Percentiles rank a stretch among this genome's conserved stretches.
Evolutionary conservation across 192 early-diverging fungal species (phyloP).

Genomic region (Spinellus fusiger): DNA sequence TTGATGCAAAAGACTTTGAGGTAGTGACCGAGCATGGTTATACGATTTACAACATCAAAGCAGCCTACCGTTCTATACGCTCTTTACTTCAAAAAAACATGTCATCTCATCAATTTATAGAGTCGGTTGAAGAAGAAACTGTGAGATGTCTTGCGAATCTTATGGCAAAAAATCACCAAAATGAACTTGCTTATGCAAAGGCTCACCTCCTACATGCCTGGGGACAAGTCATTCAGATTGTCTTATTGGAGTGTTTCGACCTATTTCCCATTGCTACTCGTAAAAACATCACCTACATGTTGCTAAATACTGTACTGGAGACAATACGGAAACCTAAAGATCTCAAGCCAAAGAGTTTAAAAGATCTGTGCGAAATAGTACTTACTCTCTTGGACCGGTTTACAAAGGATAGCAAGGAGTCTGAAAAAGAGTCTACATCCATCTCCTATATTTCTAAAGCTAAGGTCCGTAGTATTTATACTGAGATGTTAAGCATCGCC

Average conservation of each 20-base stretch:
- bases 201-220: conserved; percentile 71
- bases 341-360: conserved; percentile 41
- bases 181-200: conserved; percentile 64
- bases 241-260: conserved; percentile 59
- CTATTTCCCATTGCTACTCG: conserved; percentile 55
- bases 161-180: conserved; percentile 66
- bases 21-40: conserved; percentile 53
- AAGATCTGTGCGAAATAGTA: conserved; percentile 49
- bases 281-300: conserved; percentile 55
- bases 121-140: conserved; percentile 45
- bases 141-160: conserved; percentile 54
- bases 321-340: conserved; percentile 39
- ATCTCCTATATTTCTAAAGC: background rate
- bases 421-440: background rate
- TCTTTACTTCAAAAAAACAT: background rate
- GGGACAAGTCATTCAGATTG: conserved; percentile 74
- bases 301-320: conserved; percentile 61
- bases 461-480: background rate
- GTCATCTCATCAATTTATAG: background rate
- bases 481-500: too few relatives aligned
- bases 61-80: conserved; percentile 6
- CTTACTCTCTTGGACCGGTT: conserved; percentile 53
- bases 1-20: conserved; percentile 45
- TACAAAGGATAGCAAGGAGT: conserved; percentile 36
- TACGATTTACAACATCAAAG: conserved; percentile 62